Percentiles rank a stretch among this genome's conserved stretches.
These are phyloP conservation scores for Colletotrichum tropicale DNA, from an alignment of 2,329 filamentous ascomycete species.

Conservation along the genomic window DNA sequence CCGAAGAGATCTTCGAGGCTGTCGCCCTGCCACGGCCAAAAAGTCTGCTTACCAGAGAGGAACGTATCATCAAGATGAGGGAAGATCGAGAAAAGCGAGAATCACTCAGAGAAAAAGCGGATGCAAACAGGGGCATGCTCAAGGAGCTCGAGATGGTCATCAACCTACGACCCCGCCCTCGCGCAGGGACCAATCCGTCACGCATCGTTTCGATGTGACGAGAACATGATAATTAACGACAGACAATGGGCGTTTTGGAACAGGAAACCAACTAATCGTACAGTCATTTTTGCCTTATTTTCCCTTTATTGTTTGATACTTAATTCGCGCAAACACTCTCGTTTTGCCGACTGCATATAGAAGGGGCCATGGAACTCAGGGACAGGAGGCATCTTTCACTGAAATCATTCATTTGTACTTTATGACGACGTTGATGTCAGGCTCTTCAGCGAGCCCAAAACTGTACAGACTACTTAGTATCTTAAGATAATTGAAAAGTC, in stretches of 20 bases:
- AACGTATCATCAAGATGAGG: conserved; percentile 85
- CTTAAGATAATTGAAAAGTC: not conserved
- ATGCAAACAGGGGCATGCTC: conserved; percentile 88
- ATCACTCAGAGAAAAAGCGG: conserved; percentile 72
- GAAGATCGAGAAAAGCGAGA: conserved; percentile 83
- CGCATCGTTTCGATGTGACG: conserved; percentile 50
- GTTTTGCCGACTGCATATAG: conserved; percentile 1
- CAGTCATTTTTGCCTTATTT: conserved; percentile 12
- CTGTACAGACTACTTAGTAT: not conserved
- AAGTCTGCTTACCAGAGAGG: conserved; percentile 78
- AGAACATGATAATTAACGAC: conserved; percentile 21
- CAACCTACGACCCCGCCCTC: conserved; percentile 50
- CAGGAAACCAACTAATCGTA: conserved; percentile 10
- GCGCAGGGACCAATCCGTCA: conserved; percentile 37
- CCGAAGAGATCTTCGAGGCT: conserved; percentile 88
- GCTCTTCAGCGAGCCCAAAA: not conserved
- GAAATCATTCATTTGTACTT: not conserved
- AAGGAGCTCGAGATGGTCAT: conserved; percentile 93
- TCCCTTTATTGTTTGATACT: not conserved
- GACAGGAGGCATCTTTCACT: not conserved
- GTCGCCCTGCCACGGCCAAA: conserved; percentile 75
- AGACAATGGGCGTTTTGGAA: conserved; percentile 9
- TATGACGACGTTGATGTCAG: conserved; percentile 12
- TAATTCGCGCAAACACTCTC: not conserved
- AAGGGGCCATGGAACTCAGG: not conserved